These are phyloP conservation scores for Narthecium ossifragum DNA, from an alignment of 106 monocot species.

Conservation along the genomic window DNA sequence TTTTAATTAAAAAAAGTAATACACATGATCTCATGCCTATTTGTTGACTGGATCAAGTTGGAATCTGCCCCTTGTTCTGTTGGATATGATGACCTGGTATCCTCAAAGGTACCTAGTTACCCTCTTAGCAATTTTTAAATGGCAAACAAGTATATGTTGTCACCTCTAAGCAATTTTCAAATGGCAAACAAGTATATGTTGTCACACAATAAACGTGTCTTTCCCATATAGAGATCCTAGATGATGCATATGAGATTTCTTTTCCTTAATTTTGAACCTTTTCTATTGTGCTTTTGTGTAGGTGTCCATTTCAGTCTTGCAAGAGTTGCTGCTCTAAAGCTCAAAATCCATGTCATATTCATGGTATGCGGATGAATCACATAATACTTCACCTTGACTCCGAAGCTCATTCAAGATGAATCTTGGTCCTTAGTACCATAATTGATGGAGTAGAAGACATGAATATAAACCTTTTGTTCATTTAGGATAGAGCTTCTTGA, in stretches of 20 bases:
- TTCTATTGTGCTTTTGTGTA: slow-evolving; percentile 15
- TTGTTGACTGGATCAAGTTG: no score
- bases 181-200: no score
- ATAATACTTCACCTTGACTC: no score
- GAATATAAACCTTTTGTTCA: neutral
- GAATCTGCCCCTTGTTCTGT: no score
- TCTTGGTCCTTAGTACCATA: no score
- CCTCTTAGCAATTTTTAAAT: no score
- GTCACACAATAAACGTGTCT: neutral
- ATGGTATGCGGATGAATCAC: slow-evolving; percentile 44
- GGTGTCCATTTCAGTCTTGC: slow-evolving; percentile 92
- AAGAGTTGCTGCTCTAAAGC: slow-evolving; percentile 95
- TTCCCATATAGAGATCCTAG: neutral
- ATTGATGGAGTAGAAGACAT: no score
- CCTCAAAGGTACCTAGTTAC: neutral
- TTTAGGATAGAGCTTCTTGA: neutral
- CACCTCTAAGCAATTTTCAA: neutral
- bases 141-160: no score
- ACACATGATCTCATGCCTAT: neutral
- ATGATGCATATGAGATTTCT: neutral
- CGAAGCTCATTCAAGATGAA: no score
- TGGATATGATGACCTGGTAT: neutral
- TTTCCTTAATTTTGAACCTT: neutral
- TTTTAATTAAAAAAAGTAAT: neutral
- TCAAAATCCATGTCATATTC: slow-evolving; percentile 93